Base-by-base conservation (phyloP, 176 grass and related monocot species). In the Saccharum spontaneum region DNA sequence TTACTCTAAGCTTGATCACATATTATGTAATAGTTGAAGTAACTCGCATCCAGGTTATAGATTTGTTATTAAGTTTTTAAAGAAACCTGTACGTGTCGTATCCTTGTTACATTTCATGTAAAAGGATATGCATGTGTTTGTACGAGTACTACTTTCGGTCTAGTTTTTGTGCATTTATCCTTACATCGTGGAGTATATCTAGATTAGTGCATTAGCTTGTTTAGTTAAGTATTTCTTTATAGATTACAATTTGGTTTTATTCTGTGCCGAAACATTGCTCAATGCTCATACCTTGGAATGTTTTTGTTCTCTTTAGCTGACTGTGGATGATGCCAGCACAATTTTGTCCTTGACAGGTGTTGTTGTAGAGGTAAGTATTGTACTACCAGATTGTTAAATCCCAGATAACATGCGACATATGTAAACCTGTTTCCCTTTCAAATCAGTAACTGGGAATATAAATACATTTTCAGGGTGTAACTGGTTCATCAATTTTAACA, bases 281-380 rank as follows among this genome's bases (percentile, higher is more conserved):
- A 8, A 67, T 65, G n/a, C 67, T 78, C 45, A 79, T 80, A 63
- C 18, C 28, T 40, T 87, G 28, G 38, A 66, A 39, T 30, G n/a
- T 24, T 23, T 23, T 81, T 62, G 24, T 74, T 50, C 68, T 92
- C 49, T 79, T 81, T 79, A 98, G 96, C 86, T 98, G 49, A 78
- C 61, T 15, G 73, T 82, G 52, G 88, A 89, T 48, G 86, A 94
- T 33, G 89, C 82, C 24, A 83, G 84, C 80, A 85, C 79, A 50
- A 86, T 98, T 83, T 64, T 94, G 43, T 95, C 93, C 75, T 87
- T 92, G 11, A 40, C 68, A 33, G 88, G 87, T 68, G 71, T 95
- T 71, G 38, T 69, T 86, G 75, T 98, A 71, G 91, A 98, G 89
- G 93, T 94, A 79, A 97, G 20, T 70, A 66, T 75, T 23, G 22